Base-by-base conservation (phyloP, 2,329 filamentous ascomycete species). In the Colletotrichum agaves region DNA sequence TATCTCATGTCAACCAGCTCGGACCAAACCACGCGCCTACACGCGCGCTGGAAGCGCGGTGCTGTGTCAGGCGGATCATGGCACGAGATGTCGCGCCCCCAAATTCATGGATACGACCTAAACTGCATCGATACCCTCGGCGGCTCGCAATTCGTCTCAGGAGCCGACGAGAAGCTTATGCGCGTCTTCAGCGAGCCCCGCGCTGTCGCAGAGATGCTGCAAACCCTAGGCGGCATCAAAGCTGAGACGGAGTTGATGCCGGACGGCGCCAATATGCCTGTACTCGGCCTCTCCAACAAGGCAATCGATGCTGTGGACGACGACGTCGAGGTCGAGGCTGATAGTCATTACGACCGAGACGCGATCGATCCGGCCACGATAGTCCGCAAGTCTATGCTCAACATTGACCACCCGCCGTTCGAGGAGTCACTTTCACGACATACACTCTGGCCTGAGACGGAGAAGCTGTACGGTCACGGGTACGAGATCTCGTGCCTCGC, bases 81-180 rank as follows among this genome's bases (percentile, higher is more conserved):
- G 96, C 95, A 98, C 78, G 96, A 99, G 78, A 94, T 98, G 83
- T 91, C 94, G 1, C 86, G 96, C 56, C 96, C 96, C 4, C 96
- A 99, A 77, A 99, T 99, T 71, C 96, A 99, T 77, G 96, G 96
- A 41, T 99, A 99, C 78, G 95, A 99, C 77, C 86, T 99, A 61
- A 99, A 98, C 82, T 98, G 96, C 78, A 90, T 98, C 70, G 92
- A 94, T 74, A 87, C 90, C 0, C 83, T 98, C 5, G 90, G 88
- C 7, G 79, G 87, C 7, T 85, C 88, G 7, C 91, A 91, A 72
- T 99, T 99, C 76, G 91, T 98, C 21, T 97, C 94, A 2, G 96
- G 96, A 6, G 96, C 96, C 3, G 96, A 99, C 72, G 96, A 99
- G 82, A 99, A 99, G 80, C 88, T 99, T n/a, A 88, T 99, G 77